Evolutionary conservation across 2,329 filamentous ascomycete genomes (phyloP).

Genomic region (Pseudopithomyces chartarum): DNA sequence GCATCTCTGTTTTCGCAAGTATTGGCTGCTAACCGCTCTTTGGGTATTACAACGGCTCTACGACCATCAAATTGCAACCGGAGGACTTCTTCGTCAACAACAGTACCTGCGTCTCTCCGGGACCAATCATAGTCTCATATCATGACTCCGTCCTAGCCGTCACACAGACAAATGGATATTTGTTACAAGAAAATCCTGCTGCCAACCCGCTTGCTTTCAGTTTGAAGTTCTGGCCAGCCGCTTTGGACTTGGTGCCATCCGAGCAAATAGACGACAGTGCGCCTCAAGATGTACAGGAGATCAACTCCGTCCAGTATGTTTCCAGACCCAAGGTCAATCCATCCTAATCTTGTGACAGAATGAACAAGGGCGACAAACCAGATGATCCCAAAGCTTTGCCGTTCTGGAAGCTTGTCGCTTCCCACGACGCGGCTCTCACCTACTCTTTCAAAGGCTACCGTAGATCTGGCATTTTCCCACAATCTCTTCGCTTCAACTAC

Average conservation of each 20-base stretch:
- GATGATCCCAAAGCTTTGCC: neutral
- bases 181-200: neutral
- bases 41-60: slow-evolving; percentile 10
- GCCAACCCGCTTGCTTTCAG: slow-evolving; percentile 5
- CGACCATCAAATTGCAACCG: slow-evolving; percentile 3
- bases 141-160: slow-evolving; percentile 5
- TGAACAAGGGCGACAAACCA: slow-evolving; percentile 1
- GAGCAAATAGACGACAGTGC: neutral
- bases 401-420: neutral
- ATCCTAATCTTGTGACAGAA: neutral
- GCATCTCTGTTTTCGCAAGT: neutral
- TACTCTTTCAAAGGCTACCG: slow-evolving; percentile 9
- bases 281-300: slow-evolving; percentile 2
- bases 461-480: neutral
- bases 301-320: slow-evolving; percentile 7
- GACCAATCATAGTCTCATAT: neutral
- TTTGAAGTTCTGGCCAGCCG: slow-evolving; percentile 5
- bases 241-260: neutral
- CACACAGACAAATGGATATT: slow-evolving; percentile 3
- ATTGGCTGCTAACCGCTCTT: neutral
- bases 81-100: neutral
- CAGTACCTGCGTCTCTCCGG: neutral
- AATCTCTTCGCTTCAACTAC: slow-evolving; percentile 3
- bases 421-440: slow-evolving; percentile 1
- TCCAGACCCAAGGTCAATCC: neutral